Evolutionary conservation across 495 filamentous ascomycete species (phyloP), one percentile per base, ranked within the genome.

Genomic region (Paragyromitra xinjiangensis): DNA sequence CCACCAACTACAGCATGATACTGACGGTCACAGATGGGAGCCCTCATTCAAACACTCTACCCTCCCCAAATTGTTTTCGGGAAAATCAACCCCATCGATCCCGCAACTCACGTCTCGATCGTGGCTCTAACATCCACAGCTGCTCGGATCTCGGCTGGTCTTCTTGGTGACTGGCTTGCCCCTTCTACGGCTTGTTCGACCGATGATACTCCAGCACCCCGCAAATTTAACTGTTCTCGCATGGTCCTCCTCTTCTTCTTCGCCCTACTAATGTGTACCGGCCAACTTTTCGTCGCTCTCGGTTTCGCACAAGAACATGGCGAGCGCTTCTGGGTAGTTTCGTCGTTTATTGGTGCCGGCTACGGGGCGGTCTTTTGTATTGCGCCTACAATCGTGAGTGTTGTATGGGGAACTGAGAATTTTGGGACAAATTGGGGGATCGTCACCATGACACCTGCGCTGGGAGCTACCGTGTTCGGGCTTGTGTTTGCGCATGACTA

Each of bases 391-490:
- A 91, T 98, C 71, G 90, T 98, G 79, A 92, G 89, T 67, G 93
- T 97, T 22, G 94, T 98, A 59, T 99, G 95, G 95, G 95, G 96
- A 62, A 94, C 97, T 0, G 93, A 98, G 85, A 99, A 98, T 84
- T 98, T 98, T 84, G 95, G 93, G 74, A 99, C 95, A 1, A 98
- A 99, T 81, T 99, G 95, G 91, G 95, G 96, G 22, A 94, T 98
- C 76, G 90, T 99, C 14, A 93, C 93, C 24, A 93, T 97, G 86
- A 91, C 94, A 62, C 95, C 95, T 16, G 96, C 96, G 1, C 82
- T 90, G 3, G 95, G 95, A 0, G 94, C 94, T 0, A 91, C 92
- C 0, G 85, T 95, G 12, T 99, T 94, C 94, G 93, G 96, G 0
- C 79, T 92, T 8, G 84, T 98, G 16, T 99, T 97, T 81, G 91